These are phyloP conservation scores for Coemansia umbellata DNA, from an alignment of 192 early-diverging fungal genomes.

Conservation along the genomic window DNA sequence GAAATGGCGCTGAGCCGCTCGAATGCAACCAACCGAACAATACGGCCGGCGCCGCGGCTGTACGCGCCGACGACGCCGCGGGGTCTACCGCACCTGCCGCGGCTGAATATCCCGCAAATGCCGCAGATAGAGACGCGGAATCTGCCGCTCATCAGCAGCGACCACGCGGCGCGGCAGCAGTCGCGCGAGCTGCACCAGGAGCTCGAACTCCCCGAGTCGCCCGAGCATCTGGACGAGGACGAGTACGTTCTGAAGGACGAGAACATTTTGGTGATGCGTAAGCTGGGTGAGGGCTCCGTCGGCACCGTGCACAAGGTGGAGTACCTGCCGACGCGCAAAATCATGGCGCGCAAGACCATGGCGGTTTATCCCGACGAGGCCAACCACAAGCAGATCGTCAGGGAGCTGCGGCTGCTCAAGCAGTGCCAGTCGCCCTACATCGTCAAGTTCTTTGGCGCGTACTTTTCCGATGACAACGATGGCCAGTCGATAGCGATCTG, in stretches of 20 bases:
- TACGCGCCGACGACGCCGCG: constrained; percentile 47
- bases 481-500: constrained; percentile 82
- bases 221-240: constrained; percentile 28
- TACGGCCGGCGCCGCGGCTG: constrained; percentile 22
- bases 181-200: constrained; percentile 42
- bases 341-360: constrained; percentile 92
- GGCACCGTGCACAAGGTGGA: constrained; percentile 88
- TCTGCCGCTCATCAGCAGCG: constrained; percentile 14
- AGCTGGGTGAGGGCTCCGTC: constrained; percentile 90
- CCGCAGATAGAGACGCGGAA: constrained; percentile 30
- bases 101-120: constrained; percentile 19
- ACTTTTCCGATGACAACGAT: constrained; percentile 70
- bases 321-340: constrained; percentile 64
- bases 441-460: constrained; percentile 93
- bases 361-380: constrained; percentile 63
- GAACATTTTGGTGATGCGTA: constrained; percentile 70
- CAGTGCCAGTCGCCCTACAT: constrained; percentile 90
- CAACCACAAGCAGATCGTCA: constrained; percentile 77
- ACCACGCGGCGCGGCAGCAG: constrained; percentile 44
- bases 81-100: constrained; percentile 22
- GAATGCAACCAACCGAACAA: constrained; percentile 34
- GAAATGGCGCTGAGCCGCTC: constrained; percentile 48
- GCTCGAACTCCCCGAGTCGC: constrained; percentile 6
- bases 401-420: constrained; percentile 87
- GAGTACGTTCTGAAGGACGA: constrained; percentile 50